Conservation (phyloP, 495 filamentous ascomycete species). For the Aspergillus kassunensis region DNA sequence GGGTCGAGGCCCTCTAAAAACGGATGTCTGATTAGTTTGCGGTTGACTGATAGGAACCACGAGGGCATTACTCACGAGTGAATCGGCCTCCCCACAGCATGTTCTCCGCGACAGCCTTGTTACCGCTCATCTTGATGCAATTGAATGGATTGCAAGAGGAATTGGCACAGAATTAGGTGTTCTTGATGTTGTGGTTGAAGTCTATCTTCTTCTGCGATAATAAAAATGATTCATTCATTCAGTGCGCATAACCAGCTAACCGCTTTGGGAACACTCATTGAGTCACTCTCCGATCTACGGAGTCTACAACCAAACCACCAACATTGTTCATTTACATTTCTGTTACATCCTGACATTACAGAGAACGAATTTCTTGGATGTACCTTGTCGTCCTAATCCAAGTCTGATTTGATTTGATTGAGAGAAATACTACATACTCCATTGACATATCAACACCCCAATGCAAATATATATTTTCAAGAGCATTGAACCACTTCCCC, state of each 20-base stretch:
- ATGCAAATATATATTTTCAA: no score
- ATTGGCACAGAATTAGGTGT: conserved; percentile 8
- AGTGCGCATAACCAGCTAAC: conserved; percentile 4
- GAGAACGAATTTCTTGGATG: no score
- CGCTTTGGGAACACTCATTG: conserved; percentile 8
- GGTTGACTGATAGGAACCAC: conserved; percentile 1
- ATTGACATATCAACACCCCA: no score
- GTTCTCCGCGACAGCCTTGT: conserved; percentile 47
- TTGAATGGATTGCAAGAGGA: conserved; percentile 6
- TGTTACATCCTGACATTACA: no score
- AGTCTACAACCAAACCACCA: no score
- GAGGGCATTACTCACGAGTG: conserved; percentile 51
- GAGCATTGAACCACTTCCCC: no score
- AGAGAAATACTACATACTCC: no score
- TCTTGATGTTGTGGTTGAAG: not conserved
- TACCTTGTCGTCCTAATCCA: no score
- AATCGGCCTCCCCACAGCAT: conserved; percentile 85
- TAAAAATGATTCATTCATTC: conserved; percentile 14
- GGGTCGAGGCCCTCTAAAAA: conserved; percentile 70
- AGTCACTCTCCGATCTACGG: no score
- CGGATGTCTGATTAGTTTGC: conserved; percentile 19
- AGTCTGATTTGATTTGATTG: no score
- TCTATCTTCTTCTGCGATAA: conserved; percentile 2
- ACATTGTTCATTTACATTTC: no score
- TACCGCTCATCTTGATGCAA: conserved; percentile 36